Evolutionary conservation across 768 basidiomycete species (phyloP).

Genomic region (Glaciozyma antarctica): DNA sequence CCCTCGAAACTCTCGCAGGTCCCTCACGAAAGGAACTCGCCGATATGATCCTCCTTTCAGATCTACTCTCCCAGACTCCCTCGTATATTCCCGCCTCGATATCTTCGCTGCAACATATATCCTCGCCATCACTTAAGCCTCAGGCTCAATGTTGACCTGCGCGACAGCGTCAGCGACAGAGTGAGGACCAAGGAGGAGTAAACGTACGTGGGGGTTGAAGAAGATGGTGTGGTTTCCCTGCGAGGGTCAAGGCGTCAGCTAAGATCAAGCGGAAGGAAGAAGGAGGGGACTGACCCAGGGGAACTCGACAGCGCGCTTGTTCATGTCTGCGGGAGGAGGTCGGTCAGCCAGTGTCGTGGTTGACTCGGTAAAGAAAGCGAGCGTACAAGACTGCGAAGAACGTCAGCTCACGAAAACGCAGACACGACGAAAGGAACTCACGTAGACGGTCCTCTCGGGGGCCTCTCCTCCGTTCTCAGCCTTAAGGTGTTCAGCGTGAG

Average conservation of each 20-base stretch:
- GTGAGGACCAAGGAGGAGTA: not conserved
- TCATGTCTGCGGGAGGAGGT: not conserved
- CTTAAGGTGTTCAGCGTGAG: constrained; percentile 32
- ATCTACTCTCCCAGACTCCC: no score
- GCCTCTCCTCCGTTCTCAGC: constrained; percentile 35
- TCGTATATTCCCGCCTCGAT: no score
- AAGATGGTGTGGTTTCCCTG: not conserved
- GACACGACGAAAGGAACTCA: not conserved
- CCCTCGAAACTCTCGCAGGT: no score
- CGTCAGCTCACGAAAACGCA: not conserved
- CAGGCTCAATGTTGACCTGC: constrained; percentile 2
- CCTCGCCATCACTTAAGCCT: not conserved
- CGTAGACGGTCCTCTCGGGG: constrained; percentile 30
- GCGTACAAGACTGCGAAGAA: not conserved
- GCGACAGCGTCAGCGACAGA: not conserved
- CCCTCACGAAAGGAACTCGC: no score
- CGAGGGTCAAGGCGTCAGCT: not conserved
- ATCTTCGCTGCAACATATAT: no score
- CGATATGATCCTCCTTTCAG: no score
- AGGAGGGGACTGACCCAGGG: not conserved
- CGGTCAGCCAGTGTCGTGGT: not conserved
- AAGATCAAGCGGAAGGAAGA: not conserved
- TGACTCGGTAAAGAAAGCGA: not conserved
- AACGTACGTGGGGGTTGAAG: constrained; percentile 1
- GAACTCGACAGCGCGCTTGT: not conserved